Evolutionary conservation across 2,329 filamentous ascomycete species (phyloP), one percentile per base, ranked within the genome.

Genomic region (Hirsutella thompsonii): DNA sequence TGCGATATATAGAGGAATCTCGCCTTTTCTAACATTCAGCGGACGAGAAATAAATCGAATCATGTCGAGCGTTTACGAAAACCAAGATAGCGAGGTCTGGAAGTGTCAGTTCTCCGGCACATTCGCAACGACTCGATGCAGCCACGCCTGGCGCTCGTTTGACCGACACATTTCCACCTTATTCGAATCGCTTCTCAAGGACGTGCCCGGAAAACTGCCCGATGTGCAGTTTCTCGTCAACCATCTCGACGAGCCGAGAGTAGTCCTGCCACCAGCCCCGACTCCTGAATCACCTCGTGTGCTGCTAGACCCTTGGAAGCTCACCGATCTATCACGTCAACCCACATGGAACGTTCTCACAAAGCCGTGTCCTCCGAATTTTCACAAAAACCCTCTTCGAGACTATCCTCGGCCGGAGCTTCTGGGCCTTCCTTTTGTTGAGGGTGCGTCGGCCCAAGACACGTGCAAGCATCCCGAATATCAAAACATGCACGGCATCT

Each of bases 401-500:
- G 6, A 11, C 6, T 11, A 11, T 6, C 23, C 6, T 6, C 6
- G 23, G 23, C 23, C 23, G 11, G 11, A 11, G 6, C 8, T 8
- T 18, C 19, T 35, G 5, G 53, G 52, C 0, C 37, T 67, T 0
- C 59, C 61, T 0, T 69, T 69, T 33, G 53, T 69, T 5, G 50
- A 49, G 3, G 49, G 64, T 28, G 42, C 44, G 1, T 21, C 47
- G 0, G 44, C 51, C 2, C 57, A 51, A 37, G 57, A 72, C 36
- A 43, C 73, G 1, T 74, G 70, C 33, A 47, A 48, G 0, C 63
- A 73, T 36, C 58, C 63, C 0, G 62, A 70, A 20, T 69, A 69
- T 45, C 47, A 48, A 4, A 32, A 48, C 10, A 52, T 60, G 42
- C 66, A 76, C 43, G 71, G 69, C 5, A 52, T 74, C 8, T 53